phyloP scores from a whole-genome alignment of 2,329 filamentous ascomycete species.

The Aureobasidium melanogenum region DNA sequence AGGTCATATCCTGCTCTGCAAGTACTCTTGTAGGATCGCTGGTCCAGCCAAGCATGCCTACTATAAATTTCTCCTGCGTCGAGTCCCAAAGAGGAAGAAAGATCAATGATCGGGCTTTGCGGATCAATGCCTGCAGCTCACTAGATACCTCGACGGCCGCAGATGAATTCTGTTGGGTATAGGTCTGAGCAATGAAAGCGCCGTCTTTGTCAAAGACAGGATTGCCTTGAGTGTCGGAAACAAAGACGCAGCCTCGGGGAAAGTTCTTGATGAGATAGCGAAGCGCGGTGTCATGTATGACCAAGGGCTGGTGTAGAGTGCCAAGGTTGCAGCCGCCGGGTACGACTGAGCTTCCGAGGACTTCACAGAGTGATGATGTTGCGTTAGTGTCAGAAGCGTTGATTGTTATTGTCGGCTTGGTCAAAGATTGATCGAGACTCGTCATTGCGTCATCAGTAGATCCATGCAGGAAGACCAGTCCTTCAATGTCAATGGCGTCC shows the following conservation, averaged over 20 bases:
- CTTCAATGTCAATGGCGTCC: conserved; percentile 35
- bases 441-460: not conserved
- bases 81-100: conserved; percentile 43
- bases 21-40: conserved; percentile 31
- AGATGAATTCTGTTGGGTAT: not conserved
- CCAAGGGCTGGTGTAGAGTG: not conserved
- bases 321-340: not conserved
- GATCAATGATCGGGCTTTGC: conserved; percentile 29
- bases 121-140: not conserved
- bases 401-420: not conserved
- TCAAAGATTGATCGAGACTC: not conserved
- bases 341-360: not conserved
- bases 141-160: not conserved
- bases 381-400: no score
- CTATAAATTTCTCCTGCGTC: conserved; percentile 32
- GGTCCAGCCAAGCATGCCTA: conserved; percentile 33
- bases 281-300: not conserved
- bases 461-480: conserved; percentile 31
- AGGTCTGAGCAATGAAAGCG: not conserved
- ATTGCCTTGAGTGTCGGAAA: not conserved
- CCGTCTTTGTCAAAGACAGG: not conserved
- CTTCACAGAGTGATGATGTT: not conserved
- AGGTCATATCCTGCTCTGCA: conserved; percentile 3
- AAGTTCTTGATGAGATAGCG: not conserved
- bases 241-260: conserved; percentile 1